phyloP scores from a whole-genome alignment of 2,329 filamentous ascomycete species.

The Macrophomina pseudophaseolina region DNA sequence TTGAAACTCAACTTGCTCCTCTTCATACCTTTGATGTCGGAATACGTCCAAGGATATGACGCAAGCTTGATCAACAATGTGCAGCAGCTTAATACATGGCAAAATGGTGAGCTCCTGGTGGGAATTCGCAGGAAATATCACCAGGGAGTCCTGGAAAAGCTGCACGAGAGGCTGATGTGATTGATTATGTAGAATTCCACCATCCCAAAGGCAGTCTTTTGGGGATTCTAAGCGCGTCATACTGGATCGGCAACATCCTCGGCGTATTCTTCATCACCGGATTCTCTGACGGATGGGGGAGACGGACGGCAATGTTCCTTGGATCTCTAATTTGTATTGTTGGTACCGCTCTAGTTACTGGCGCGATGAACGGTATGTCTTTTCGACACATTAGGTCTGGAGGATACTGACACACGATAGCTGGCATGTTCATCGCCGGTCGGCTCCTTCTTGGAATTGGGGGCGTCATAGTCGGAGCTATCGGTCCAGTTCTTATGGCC shows the following conservation, averaged over 20 bases:
- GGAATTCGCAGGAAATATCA: neutral
- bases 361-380: conserved; percentile 8
- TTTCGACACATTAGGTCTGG: too few relatives aligned
- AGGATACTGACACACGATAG: neutral
- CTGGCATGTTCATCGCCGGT: conserved; percentile 23
- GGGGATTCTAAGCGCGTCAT: conserved; percentile 21
- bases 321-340: conserved; percentile 19
- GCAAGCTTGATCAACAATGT: conserved; percentile 25
- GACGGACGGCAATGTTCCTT: conserved; percentile 17
- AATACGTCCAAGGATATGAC: conserved; percentile 25
- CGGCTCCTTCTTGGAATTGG: conserved; percentile 14
- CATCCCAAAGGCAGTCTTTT: conserved; percentile 13
- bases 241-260: conserved; percentile 26
- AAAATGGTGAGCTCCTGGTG: neutral
- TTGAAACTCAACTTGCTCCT: conserved; percentile 17
- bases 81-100: conserved; percentile 15
- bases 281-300: conserved; percentile 19
- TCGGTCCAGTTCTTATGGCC: conserved; percentile 22
- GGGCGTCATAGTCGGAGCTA: conserved; percentile 16
- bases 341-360: conserved; percentile 7
- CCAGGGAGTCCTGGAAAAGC: neutral
- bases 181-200: conserved; percentile 7
- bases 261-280: conserved; percentile 14
- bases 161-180: neutral
- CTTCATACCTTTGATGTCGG: conserved; percentile 19